These are phyloP conservation scores for Hippophae tibetana DNA, from an alignment of 306 rosid species.

Conservation along the genomic window DNA sequence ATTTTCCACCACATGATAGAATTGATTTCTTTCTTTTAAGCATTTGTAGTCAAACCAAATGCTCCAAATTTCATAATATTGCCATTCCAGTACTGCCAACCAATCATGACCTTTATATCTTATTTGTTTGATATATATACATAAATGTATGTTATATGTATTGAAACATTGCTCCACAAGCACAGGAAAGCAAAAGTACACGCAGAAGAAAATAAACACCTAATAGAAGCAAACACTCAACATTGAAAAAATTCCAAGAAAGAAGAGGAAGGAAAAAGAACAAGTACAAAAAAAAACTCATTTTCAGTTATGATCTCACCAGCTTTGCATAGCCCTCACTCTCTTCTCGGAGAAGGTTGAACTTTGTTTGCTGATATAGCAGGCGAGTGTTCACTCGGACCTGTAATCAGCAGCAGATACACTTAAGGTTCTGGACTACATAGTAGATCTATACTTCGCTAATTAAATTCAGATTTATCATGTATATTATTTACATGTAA, in stretches of 20 bases:
- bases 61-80: no score
- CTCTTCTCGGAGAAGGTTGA: conserved; percentile 96
- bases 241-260: not conserved
- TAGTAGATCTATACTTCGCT: not conserved
- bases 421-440: conserved; percentile 10
- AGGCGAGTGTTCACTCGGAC: conserved; percentile 97
- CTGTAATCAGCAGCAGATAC: conserved; percentile 39
- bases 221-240: not conserved
- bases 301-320: conserved; percentile 37
- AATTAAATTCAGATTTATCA: not conserved
- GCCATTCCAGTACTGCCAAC: no score
- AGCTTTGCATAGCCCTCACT: conserved; percentile 99
- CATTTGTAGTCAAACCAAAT: no score
- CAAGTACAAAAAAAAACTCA: no score
- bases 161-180: not conserved
- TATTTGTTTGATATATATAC: no score
- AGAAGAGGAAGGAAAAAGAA: not conserved
- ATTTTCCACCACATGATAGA: no score
- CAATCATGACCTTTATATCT: no score
- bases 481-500: no score
- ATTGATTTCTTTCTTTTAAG: no score
- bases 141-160: no score
- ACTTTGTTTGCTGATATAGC: conserved; percentile 96
- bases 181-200: not conserved
- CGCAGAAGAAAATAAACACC: not conserved